Evolutionary conservation across 1,284 basidiomycete genomes (phyloP).

Genomic region (Boletus sp.): DNA sequence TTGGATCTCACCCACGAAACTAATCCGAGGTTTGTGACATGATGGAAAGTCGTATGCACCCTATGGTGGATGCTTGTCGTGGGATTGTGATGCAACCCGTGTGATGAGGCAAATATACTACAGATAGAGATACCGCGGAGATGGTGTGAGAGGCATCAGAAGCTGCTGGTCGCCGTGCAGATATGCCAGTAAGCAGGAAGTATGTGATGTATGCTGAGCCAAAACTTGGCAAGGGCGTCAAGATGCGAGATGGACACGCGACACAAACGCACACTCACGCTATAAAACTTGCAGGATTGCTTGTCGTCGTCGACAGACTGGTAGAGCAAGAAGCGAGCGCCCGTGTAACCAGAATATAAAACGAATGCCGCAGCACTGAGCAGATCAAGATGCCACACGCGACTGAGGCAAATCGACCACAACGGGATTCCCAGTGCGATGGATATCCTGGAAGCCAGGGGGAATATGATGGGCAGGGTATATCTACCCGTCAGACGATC

Average conservation of each 20-base stretch:
- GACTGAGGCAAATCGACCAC: slow-evolving; percentile 24
- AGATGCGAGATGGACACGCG: background rate
- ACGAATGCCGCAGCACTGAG: slow-evolving; percentile 15
- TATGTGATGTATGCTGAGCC: slow-evolving; percentile 24
- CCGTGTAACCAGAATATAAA: slow-evolving; percentile 18
- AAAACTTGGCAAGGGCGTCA: slow-evolving; percentile 15
- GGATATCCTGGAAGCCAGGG: slow-evolving; percentile 19
- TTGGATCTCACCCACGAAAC: too few relatives aligned
- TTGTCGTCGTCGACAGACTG: slow-evolving; percentile 21
- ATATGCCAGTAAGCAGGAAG: slow-evolving; percentile 25
- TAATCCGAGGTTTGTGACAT: too few relatives aligned
- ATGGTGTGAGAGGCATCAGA: too few relatives aligned
- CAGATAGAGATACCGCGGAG: background rate
- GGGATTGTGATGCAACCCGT: too few relatives aligned
- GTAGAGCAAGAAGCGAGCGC: slow-evolving; percentile 21
- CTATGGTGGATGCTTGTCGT: too few relatives aligned
- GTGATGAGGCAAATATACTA: background rate
- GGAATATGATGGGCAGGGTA: slow-evolving; percentile 33
- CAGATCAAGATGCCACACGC: slow-evolving; percentile 20
- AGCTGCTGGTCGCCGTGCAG: background rate
- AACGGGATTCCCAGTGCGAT: slow-evolving; percentile 21
- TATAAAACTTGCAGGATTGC: slow-evolving; percentile 28
- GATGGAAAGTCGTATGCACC: too few relatives aligned
- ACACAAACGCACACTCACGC: slow-evolving; percentile 16
- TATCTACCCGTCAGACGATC: slow-evolving; percentile 28